Conservation (phyloP, 2,329 filamentous ascomycete species). For the Colletotrichum zoysiae region DNA sequence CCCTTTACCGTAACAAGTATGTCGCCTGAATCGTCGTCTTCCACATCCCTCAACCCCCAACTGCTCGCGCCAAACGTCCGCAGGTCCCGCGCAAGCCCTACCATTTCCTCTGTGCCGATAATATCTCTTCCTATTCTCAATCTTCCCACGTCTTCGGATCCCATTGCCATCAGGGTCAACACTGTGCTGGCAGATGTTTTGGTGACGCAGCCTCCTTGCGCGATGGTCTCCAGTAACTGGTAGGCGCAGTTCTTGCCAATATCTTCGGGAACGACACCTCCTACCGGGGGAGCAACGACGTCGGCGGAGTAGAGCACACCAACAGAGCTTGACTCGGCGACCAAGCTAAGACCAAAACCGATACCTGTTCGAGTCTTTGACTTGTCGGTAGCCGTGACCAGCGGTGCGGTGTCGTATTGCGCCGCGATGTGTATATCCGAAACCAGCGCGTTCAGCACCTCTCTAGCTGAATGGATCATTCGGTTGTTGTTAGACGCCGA, state of each 20-base stretch:
- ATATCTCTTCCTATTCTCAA: slow-evolving; percentile 85
- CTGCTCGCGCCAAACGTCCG: slow-evolving; percentile 89
- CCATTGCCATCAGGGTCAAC: slow-evolving; percentile 96
- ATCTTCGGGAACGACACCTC: slow-evolving; percentile 89
- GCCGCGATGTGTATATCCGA: slow-evolving; percentile 92
- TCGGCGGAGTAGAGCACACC: slow-evolving; percentile 92
- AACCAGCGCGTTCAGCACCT: slow-evolving; percentile 86
- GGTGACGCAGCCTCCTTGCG: slow-evolving; percentile 84
- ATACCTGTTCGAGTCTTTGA: slow-evolving; percentile 80
- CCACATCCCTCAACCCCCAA: slow-evolving; percentile 87
- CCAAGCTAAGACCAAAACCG: slow-evolving; percentile 90
- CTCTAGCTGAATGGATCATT: slow-evolving; percentile 92
- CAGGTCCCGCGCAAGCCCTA: slow-evolving; percentile 86
- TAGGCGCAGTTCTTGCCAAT: slow-evolving; percentile 89
- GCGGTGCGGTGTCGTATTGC: slow-evolving; percentile 77
- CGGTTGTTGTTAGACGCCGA: slow-evolving; percentile 92
- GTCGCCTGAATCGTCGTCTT: slow-evolving; percentile 75
- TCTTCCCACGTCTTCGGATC: slow-evolving; percentile 92
- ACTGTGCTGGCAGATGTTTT: slow-evolving; percentile 79
- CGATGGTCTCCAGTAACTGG: slow-evolving; percentile 87
- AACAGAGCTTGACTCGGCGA: slow-evolving; percentile 87
- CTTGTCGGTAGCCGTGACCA: slow-evolving; percentile 68
- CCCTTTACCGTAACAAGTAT: slow-evolving; percentile 93
- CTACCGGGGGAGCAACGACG: slow-evolving; percentile 78
- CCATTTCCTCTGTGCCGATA: slow-evolving; percentile 82